Conservation (phyloP, 2,329 filamentous ascomycete genomes). For the Sordariomycetes sp. region DNA sequence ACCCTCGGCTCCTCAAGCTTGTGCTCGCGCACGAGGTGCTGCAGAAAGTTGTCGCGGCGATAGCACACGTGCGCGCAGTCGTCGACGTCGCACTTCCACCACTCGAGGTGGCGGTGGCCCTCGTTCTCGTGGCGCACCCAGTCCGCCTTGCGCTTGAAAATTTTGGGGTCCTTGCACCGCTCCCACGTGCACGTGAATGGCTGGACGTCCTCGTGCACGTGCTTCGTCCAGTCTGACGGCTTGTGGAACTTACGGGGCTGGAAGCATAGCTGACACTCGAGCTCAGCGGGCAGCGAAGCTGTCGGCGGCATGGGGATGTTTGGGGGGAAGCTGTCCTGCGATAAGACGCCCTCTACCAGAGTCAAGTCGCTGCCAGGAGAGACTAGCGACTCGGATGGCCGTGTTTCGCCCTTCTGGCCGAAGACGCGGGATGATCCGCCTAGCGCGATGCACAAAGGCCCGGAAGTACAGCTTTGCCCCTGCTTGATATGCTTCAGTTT, state of each 20-base stretch:
- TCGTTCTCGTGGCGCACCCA: constrained; percentile 95
- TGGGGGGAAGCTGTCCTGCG: constrained; percentile 59
- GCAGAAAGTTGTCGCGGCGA: constrained; percentile 82
- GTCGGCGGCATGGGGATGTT: constrained; percentile 77
- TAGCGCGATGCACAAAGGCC: constrained; percentile 47
- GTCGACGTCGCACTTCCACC: constrained; percentile 74
- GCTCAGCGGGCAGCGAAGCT: constrained; percentile 64
- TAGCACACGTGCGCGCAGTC: constrained; percentile 77
- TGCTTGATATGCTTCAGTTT: constrained; percentile 57
- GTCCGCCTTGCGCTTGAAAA: constrained; percentile 90
- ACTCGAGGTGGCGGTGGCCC: constrained; percentile 76
- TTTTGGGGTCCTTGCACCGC: constrained; percentile 70
- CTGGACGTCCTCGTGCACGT: constrained; percentile 86
- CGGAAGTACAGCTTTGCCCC: constrained; percentile 48
- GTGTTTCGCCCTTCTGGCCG: constrained; percentile 44
- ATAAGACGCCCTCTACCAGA: constrained; percentile 55
- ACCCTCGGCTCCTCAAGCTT: constrained; percentile 72
- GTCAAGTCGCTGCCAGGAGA: constrained; percentile 48
- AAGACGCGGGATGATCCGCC: constrained; percentile 54
- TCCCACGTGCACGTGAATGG: constrained; percentile 90
- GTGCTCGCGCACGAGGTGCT: constrained; percentile 85
- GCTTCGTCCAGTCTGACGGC: constrained; percentile 93
- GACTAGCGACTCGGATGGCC: constrained; percentile 46
- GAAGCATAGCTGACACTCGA: constrained; percentile 84
- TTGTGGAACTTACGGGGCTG: constrained; percentile 75